Percentiles rank a stretch among this genome's conserved stretches.
Conservation (phyloP, 2,329 filamentous ascomycete species). For the Incumbomyces delicatus region DNA sequence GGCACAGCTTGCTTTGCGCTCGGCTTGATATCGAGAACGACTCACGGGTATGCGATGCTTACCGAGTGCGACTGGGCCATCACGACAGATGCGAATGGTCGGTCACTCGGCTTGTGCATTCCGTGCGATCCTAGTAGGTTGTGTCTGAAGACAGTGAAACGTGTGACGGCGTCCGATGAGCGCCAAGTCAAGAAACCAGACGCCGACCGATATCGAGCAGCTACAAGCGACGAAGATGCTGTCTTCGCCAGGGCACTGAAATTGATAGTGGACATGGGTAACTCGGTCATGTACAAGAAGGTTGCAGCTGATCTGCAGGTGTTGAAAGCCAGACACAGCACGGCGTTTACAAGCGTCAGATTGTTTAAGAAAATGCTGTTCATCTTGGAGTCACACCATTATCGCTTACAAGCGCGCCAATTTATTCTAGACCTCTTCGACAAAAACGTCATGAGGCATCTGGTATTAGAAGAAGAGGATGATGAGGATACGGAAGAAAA, state of each 20-base stretch:
- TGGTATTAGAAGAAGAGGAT: slow-evolving; percentile 68
- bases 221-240: slow-evolving; percentile 51
- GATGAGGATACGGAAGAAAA: slow-evolving; percentile 14
- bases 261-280: slow-evolving; percentile 77
- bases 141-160: slow-evolving; percentile 43
- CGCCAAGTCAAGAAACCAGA: slow-evolving; percentile 33
- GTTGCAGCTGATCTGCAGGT: slow-evolving; percentile 67
- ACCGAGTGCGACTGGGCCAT: slow-evolving; percentile 88
- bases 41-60: slow-evolving; percentile 85
- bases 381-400: slow-evolving; percentile 80
- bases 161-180: slow-evolving; percentile 23
- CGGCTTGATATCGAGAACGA: slow-evolving; percentile 80
- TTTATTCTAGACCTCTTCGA: slow-evolving; percentile 94
- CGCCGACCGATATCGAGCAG: slow-evolving; percentile 45
- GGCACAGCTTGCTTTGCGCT: slow-evolving; percentile 96
- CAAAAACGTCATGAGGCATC: slow-evolving; percentile 71
- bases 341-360: slow-evolving; percentile 62
- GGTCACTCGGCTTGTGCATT: slow-evolving; percentile 78
- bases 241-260: slow-evolving; percentile 68
- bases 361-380: slow-evolving; percentile 80
- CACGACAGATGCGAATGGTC: slow-evolving; percentile 71
- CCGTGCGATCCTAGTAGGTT: slow-evolving; percentile 69
- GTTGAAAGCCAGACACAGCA: slow-evolving; percentile 63
- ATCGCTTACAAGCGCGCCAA: slow-evolving; percentile 72
- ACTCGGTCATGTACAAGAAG: slow-evolving; percentile 84